A percentile compares a stretch with the other conserved stretches of the same genome.
Conservation (phyloP, 768 basidiomycete species). For the Pulveroboletus sp. region DNA sequence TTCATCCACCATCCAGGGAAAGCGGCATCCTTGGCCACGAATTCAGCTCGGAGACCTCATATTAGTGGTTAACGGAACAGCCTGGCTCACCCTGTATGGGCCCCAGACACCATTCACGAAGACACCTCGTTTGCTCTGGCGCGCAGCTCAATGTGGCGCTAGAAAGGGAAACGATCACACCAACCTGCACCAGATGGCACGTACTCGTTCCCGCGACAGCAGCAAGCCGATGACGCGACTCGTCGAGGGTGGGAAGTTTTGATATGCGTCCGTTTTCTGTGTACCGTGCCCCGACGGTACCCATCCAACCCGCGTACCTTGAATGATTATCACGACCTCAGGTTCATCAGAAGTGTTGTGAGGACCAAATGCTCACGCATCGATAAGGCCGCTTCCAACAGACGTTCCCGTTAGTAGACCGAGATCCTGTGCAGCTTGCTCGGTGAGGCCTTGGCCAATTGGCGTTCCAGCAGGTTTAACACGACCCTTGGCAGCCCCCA, state of each 20-base stretch:
- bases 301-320: slow-evolving; percentile 95
- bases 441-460: slow-evolving; percentile 77
- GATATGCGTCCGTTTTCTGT: slow-evolving; percentile 49
- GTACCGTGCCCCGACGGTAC: slow-evolving; percentile 83
- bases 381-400: slow-evolving; percentile 92
- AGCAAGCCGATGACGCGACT: slow-evolving; percentile 79
- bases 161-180: slow-evolving; percentile 2
- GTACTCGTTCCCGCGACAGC: slow-evolving; percentile 96
- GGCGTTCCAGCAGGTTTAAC: slow-evolving; percentile 80
- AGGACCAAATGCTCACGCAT: slow-evolving; percentile 57
- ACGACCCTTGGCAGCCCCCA: slow-evolving; percentile 62
- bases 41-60: slow-evolving; percentile 1
- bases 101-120: slow-evolving; percentile 95
- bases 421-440: slow-evolving; percentile 75
- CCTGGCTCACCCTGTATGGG: slow-evolving; percentile 60
- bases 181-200: slow-evolving; percentile 87
- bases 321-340: neutral
- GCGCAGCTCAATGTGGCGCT: neutral
- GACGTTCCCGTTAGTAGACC: slow-evolving; percentile 83
- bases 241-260: slow-evolving; percentile 57
- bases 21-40: slow-evolving; percentile 59
- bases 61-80: neutral
- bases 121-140: slow-evolving; percentile 72
- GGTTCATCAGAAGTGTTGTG: neutral
- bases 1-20: slow-evolving; percentile 99